phyloP scores from a whole-genome alignment of 345 rosid genomes.

The Eucalyptus marginata region DNA sequence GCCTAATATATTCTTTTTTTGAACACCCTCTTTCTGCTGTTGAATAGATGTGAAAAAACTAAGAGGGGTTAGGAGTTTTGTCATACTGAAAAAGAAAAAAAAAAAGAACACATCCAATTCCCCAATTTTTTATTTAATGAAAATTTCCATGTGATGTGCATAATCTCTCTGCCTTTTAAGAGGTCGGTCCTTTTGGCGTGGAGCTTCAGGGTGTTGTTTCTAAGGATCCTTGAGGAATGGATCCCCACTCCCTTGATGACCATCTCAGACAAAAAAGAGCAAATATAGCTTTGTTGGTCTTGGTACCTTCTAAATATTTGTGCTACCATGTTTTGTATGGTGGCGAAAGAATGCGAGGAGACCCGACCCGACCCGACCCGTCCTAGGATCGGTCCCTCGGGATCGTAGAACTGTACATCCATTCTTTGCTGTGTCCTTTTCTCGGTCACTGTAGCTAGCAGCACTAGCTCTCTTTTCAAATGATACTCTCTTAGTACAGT shows the following conservation, averaged over 20 bases:
- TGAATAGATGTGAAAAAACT: neutral
- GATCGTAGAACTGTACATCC: neutral
- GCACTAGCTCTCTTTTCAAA: neutral
- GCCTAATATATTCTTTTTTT: neutral
- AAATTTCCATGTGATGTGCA: neutral
- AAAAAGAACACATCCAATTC: neutral
- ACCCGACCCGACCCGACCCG: neutral
- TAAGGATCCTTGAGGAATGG: neutral
- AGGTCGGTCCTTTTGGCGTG: neutral
- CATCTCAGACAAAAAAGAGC: neutral
- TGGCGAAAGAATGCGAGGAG: neutral
- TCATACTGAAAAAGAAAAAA: slow-evolving; percentile 1
- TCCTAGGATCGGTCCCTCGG: neutral
- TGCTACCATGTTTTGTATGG: neutral
- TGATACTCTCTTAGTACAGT: neutral
- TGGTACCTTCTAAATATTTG: neutral
- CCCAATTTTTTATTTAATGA: neutral
- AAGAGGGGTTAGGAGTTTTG: slow-evolving; percentile 9
- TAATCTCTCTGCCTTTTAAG: neutral
- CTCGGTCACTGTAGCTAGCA: neutral
- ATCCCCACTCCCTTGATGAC: neutral
- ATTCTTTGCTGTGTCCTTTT: neutral
- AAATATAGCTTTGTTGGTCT: neutral
- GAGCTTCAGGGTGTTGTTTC: neutral
- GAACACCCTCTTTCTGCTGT: neutral